Conservation (phyloP, 768 basidiomycete genomes). For the Kwoniella dendrophila region DNA sequence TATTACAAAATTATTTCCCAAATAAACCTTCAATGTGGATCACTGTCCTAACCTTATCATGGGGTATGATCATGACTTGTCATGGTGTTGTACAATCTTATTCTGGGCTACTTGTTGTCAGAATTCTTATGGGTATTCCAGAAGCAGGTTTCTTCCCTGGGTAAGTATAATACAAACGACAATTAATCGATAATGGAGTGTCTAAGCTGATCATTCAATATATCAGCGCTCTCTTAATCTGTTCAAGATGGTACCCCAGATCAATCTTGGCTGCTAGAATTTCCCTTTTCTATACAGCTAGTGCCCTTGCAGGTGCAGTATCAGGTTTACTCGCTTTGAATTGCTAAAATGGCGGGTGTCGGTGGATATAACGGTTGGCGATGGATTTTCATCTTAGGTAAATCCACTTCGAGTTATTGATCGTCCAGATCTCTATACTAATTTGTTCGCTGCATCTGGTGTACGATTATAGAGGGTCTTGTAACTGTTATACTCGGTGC, state of each 20-base stretch:
- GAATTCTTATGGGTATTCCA: slow-evolving; percentile 39
- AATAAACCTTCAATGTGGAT: slow-evolving; percentile 34
- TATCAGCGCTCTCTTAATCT: slow-evolving; percentile 3
- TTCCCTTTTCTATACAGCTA: slow-evolving; percentile 2
- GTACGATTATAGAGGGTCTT: not conserved
- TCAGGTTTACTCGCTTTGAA: slow-evolving; percentile 24
- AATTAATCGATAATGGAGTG: no score
- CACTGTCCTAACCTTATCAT: slow-evolving; percentile 33
- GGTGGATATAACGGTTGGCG: not conserved
- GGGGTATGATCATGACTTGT: slow-evolving; percentile 45
- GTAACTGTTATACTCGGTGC: not conserved
- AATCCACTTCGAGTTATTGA: no score
- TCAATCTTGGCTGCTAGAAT: not conserved
- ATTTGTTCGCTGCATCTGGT: no score
- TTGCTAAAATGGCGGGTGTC: slow-evolving; percentile 24
- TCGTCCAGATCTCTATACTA: no score
- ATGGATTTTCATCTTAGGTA: not conserved
- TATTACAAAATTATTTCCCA: slow-evolving; percentile 33
- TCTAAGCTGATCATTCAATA: not conserved
- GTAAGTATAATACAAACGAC: not conserved
- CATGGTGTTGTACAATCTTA: slow-evolving; percentile 41
- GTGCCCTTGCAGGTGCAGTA: slow-evolving; percentile 13
- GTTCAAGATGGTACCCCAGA: slow-evolving; percentile 1
- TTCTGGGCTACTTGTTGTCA: slow-evolving; percentile 39
- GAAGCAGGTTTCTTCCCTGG: slow-evolving; percentile 46